These are phyloP conservation scores for Gossypium davidsonii DNA, from an alignment of 441 rosid genomes.

Conservation along the genomic window DNA sequence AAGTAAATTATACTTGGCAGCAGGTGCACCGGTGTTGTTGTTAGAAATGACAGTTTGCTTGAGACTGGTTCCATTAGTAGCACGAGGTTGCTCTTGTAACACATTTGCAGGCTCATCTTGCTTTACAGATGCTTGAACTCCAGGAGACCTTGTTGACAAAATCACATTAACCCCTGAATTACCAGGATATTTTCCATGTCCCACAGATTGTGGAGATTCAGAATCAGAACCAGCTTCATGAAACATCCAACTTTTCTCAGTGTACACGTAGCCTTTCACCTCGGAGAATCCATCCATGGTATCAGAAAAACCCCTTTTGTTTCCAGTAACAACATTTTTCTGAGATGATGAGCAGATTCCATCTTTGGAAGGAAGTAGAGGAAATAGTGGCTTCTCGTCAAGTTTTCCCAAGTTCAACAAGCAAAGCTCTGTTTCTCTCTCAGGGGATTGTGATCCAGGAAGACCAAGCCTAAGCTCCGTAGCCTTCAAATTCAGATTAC, in stretches of 20 bases:
- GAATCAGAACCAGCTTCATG: constrained; percentile 34
- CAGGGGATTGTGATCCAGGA: constrained; percentile 72
- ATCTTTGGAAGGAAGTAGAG: constrained; percentile 62
- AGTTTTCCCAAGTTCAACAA: constrained; percentile 39
- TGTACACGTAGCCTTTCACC: constrained; percentile 45
- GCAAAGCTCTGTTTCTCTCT: constrained; percentile 45
- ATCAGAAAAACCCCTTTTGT: constrained; percentile 79
- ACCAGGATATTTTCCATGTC: constrained; percentile 41
- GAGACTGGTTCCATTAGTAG: constrained; percentile 24
- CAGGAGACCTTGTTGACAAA: constrained; percentile 41
- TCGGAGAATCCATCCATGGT: constrained; percentile 63
- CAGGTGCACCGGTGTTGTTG: constrained; percentile 43
- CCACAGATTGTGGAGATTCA: constrained; percentile 36
- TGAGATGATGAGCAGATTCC: constrained; percentile 37
- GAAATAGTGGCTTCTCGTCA: constrained; percentile 72
- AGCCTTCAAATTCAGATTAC: constrained; percentile 66
- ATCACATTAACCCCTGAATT: constrained; percentile 44
- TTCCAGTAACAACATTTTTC: constrained; percentile 59
- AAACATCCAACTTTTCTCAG: constrained; percentile 72
- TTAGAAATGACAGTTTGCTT: constrained; percentile 34
- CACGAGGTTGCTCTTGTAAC: constrained; percentile 34
- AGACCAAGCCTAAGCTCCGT: constrained; percentile 85
- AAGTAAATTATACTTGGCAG: constrained; percentile 49
- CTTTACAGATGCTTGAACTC: constrained; percentile 29
- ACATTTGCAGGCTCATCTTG: constrained; percentile 42